phyloP scores from a whole-genome alignment of 1,284 basidiomycete species.

The Ganoderma sp. region DNA sequence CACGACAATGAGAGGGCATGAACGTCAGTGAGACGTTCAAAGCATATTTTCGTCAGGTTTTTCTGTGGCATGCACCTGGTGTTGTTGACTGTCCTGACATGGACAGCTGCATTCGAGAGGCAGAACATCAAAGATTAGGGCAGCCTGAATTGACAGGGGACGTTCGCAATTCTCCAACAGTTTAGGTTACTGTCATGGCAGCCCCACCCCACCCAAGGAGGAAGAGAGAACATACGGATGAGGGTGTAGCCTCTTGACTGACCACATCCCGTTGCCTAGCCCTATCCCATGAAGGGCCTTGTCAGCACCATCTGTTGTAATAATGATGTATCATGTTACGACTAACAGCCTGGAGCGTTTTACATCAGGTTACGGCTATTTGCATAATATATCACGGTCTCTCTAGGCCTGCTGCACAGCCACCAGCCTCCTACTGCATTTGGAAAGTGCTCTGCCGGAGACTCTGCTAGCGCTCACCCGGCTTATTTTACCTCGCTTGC shows the following conservation, averaged over 20 bases:
- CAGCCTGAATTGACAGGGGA: background rate
- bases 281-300: background rate
- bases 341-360: no score
- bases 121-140: background rate
- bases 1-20: background rate
- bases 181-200: background rate
- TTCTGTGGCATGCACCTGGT: background rate
- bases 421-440: no score
- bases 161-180: background rate
- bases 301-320: background rate
- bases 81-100: background rate
- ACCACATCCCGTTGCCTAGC: background rate
- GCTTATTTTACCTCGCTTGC: no score
- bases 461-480: no score
- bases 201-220: background rate
- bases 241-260: background rate
- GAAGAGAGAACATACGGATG: background rate
- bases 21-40: background rate
- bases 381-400: no score
- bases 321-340: no score
- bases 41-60: background rate
- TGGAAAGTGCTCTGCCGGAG: no score
- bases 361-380: no score
- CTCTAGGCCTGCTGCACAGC: no score
- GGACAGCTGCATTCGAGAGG: background rate